A percentile compares a stretch with the other conserved stretches of the same genome.
Evolutionary conservation across 2,329 filamentous ascomycete genomes (phyloP).

Genomic region (Microcyclosporella mali): DNA sequence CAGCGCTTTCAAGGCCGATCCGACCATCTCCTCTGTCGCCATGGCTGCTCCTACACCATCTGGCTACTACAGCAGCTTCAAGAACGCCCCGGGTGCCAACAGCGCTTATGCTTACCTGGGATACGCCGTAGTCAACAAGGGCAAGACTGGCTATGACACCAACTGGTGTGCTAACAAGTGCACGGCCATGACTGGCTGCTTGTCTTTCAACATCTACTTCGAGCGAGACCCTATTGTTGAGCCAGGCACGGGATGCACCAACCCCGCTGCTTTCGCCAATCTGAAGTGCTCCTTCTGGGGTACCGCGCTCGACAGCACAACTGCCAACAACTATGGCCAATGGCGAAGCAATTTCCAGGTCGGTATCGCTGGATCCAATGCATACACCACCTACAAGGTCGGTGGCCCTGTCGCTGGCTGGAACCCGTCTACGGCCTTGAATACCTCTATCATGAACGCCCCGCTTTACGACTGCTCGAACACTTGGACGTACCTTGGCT

Average conservation of each 20-base stretch:
- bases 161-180: slow-evolving; percentile 13
- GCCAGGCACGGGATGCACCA: slow-evolving; percentile 28
- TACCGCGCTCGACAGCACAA: slow-evolving; percentile 20
- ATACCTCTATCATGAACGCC: neutral
- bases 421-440: neutral
- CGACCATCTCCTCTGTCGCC: slow-evolving; percentile 1
- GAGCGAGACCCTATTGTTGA: slow-evolving; percentile 30
- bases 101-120: slow-evolving; percentile 3
- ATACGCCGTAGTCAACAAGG: slow-evolving; percentile 3
- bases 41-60: slow-evolving; percentile 2
- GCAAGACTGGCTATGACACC: slow-evolving; percentile 12
- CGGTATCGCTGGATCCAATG: slow-evolving; percentile 39
- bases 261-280: slow-evolving; percentile 31
- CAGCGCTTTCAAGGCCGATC: neutral
- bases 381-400: neutral
- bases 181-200: slow-evolving; percentile 12
- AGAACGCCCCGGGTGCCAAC: slow-evolving; percentile 8
- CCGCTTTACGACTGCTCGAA: neutral
- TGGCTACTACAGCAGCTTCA: slow-evolving; percentile 11
- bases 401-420: neutral
- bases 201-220: slow-evolving; percentile 21
- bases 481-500: neutral
- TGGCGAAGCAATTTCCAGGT: slow-evolving; percentile 32
- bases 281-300: slow-evolving; percentile 34
- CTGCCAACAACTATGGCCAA: slow-evolving; percentile 31